These are phyloP conservation scores for Tulasnella sp. DNA, from an alignment of 768 basidiomycete genomes.

Conservation along the genomic window DNA sequence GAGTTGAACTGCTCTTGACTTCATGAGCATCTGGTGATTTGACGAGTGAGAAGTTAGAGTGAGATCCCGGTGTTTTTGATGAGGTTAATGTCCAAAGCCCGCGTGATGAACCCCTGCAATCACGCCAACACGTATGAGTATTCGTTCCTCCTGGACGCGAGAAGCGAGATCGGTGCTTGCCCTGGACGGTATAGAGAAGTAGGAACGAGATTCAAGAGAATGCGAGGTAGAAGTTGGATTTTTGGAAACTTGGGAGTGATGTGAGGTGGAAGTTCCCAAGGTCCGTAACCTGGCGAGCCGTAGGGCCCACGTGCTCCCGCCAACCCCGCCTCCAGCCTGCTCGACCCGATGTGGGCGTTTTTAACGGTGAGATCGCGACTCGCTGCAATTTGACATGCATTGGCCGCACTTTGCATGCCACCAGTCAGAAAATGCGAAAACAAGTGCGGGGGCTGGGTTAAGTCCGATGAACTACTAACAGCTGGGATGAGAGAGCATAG, in stretches of 20 bases:
- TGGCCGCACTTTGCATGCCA: too few relatives aligned
- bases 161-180: not conserved
- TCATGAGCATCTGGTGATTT: not conserved
- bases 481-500: not conserved
- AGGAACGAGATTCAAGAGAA: not conserved
- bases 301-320: not conserved
- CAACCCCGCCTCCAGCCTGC: not conserved
- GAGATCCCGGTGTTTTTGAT: not conserved
- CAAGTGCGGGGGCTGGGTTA: not conserved
- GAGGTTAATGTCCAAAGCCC: not conserved
- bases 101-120: not conserved
- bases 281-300: not conserved
- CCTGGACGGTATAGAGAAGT: not conserved
- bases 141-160: not conserved
- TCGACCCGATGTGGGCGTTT: not conserved
- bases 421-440: too few relatives aligned
- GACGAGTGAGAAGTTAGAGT: not conserved
- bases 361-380: not conserved
- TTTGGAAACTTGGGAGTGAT: not conserved
- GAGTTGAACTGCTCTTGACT: constrained; percentile 4
- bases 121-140: not conserved
- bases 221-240: not conserved
- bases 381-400: not conserved
- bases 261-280: not conserved
- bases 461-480: not conserved